A percentile compares a stretch with the other conserved stretches of the same genome.
These are phyloP conservation scores for Ogataea henricii DNA, from an alignment of 805 yeast species.

Conservation along the genomic window DNA sequence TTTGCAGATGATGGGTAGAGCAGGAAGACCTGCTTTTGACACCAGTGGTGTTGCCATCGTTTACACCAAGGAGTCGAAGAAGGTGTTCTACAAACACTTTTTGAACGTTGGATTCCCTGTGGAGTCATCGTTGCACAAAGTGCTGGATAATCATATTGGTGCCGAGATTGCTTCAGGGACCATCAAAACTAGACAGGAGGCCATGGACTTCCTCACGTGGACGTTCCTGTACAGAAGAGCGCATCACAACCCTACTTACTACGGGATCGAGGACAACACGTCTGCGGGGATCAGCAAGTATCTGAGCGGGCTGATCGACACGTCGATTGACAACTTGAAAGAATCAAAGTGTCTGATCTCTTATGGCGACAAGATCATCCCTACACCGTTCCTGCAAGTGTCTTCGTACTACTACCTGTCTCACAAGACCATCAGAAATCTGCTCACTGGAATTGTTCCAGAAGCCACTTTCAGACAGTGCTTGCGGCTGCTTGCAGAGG, in stretches of 20 bases:
- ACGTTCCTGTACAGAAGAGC: constrained; percentile 74
- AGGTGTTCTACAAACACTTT: constrained; percentile 75
- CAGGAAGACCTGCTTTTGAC: constrained; percentile 81
- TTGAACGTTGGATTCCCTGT: constrained; percentile 81
- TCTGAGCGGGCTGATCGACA: constrained; percentile 66
- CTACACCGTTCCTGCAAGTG: constrained; percentile 83
- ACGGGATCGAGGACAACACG: constrained; percentile 65
- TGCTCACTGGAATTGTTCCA: constrained; percentile 54
- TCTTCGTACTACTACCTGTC: constrained; percentile 92
- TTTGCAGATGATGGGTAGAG: constrained; percentile 83
- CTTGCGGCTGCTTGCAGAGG: constrained; percentile 58
- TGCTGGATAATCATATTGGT: constrained; percentile 76
- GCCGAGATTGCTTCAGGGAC: constrained; percentile 78
- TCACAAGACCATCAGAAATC: constrained; percentile 78
- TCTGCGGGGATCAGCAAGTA: constrained; percentile 58
- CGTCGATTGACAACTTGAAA: constrained; percentile 62
- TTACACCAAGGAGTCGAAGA: constrained; percentile 73
- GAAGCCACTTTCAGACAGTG: constrained; percentile 58
- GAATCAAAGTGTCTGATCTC: constrained; percentile 73
- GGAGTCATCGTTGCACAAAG: constrained; percentile 75
- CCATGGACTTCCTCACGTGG: constrained; percentile 75
- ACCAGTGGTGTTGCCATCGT: constrained; percentile 78
- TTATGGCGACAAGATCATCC: constrained; percentile 46
- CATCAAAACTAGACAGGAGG: constrained; percentile 62
- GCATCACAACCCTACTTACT: constrained; percentile 75